A percentile compares a stretch with the other conserved stretches of the same genome.
phyloP scores from a whole-genome alignment of 2,329 filamentous ascomycete genomes.

The Trichophyton rubrum region DNA sequence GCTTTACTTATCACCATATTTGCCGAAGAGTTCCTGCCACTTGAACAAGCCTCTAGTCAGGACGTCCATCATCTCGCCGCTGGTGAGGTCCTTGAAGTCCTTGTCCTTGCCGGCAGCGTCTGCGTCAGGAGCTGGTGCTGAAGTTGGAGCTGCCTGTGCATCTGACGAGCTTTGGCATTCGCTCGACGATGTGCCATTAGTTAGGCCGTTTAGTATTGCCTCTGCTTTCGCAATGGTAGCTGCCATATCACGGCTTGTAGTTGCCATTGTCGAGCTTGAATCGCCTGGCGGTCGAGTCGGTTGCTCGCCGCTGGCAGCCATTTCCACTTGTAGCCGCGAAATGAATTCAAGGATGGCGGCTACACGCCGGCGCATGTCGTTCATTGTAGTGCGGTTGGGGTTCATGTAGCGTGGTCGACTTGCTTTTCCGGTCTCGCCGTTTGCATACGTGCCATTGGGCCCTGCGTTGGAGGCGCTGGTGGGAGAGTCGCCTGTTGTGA shows the following conservation, averaged over 20 bases:
- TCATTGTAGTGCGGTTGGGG: conserved; percentile 57
- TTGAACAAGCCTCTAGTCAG: conserved; percentile 67
- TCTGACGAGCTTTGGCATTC: neutral
- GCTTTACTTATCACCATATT: conserved; percentile 37
- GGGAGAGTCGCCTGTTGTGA: conserved; percentile 24
- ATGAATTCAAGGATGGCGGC: conserved; percentile 83
- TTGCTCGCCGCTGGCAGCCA: conserved; percentile 49
- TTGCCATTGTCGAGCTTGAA: neutral
- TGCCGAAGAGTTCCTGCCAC: conserved; percentile 65
- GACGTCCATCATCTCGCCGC: conserved; percentile 82
- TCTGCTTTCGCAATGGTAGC: conserved; percentile 2
- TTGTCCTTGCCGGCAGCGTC: conserved; percentile 15
- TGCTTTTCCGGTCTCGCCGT: conserved; percentile 44
- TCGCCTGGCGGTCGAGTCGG: conserved; percentile 27
- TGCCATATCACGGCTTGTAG: neutral
- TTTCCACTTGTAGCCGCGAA: conserved; percentile 72
- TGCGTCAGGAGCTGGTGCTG: neutral
- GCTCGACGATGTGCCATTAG: neutral
- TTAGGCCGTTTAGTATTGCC: conserved; percentile 9
- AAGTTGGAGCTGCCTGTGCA: neutral
- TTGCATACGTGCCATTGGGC: conserved; percentile 40
- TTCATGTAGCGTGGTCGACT: conserved; percentile 49
- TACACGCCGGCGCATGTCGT: conserved; percentile 75
- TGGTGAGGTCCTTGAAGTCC: conserved; percentile 63
- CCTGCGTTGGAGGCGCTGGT: conserved; percentile 17